phyloP scores from a whole-genome alignment of 306 rosid genomes.

The Pterocarpus santalinus region DNA sequence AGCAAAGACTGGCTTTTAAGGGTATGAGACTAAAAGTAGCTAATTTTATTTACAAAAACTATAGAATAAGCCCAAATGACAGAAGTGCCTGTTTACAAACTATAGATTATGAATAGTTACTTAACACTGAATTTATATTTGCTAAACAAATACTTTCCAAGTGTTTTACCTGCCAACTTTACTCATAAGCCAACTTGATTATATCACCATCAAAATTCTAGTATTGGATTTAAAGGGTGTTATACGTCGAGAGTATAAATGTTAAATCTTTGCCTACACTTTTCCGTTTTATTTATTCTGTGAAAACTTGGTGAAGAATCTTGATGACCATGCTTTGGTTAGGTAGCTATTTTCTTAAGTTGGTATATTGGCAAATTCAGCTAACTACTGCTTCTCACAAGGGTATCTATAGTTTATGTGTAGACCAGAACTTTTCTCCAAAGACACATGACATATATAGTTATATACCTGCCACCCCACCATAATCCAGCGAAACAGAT shows the following conservation, averaged over 20 bases:
- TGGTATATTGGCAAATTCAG: conserved; percentile 73
- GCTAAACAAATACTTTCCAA: conserved; percentile 48
- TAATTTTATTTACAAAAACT: conserved; percentile 57
- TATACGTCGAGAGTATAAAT: conserved; percentile 34
- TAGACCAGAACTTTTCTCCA: not conserved
- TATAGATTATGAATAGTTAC: conserved; percentile 40
- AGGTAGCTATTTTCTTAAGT: conserved; percentile 73
- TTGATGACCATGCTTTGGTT: conserved; percentile 59
- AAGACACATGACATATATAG: not conserved
- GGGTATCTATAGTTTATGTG: conserved; percentile 37
- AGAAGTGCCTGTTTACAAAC: conserved; percentile 40
- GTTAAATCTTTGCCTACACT: conserved; percentile 39
- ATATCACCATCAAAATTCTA: conserved; percentile 39
- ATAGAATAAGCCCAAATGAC: conserved; percentile 52
- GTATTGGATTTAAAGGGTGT: conserved; percentile 38
- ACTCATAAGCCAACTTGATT: conserved; percentile 63
- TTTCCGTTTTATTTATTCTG: conserved; percentile 31
- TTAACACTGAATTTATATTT: conserved; percentile 43
- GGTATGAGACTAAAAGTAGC: conserved; percentile 46
- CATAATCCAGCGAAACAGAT: conserved; percentile 31
- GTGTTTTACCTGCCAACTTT: conserved; percentile 54
- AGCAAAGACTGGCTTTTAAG: conserved; percentile 73
- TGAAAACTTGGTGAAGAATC: conserved; percentile 51
- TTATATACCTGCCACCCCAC: conserved; percentile 28
- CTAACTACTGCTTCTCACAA: conserved; percentile 60